Conservation (phyloP, 495 filamentous ascomycete genomes). For the Podospora didyma region DNA sequence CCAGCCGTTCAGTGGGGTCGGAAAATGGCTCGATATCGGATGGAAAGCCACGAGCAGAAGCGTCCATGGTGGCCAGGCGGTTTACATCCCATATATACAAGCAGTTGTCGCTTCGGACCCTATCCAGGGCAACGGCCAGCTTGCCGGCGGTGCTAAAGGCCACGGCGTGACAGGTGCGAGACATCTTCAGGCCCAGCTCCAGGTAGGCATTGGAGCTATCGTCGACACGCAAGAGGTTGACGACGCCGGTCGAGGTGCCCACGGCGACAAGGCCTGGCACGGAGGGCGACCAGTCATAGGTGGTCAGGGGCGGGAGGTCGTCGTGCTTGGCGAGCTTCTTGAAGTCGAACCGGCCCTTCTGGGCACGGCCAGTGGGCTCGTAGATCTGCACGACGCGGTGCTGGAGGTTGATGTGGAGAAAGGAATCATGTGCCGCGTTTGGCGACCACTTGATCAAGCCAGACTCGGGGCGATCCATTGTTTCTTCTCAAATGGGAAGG, state of each 20-base stretch:
- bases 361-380: conserved; percentile 59
- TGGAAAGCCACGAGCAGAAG: conserved; percentile 31
- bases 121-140: conserved; percentile 83
- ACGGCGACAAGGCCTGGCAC: conserved; percentile 69
- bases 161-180: conserved; percentile 85
- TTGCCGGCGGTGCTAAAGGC: conserved; percentile 77
- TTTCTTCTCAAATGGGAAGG: no score
- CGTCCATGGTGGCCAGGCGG: conserved; percentile 50
- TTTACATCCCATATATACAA: conserved; percentile 92
- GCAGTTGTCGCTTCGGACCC: conserved; percentile 87
- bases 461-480: conserved; percentile 46
- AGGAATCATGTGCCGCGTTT: conserved; percentile 60
- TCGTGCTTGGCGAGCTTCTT: conserved; percentile 65
- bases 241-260: conserved; percentile 79
- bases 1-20: conserved; percentile 68
- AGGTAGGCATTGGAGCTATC: conserved; percentile 57
- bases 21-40: conserved; percentile 32
- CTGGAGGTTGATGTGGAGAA: conserved; percentile 80
- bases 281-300: conserved; percentile 91
- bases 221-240: conserved; percentile 74
- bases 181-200: conserved; percentile 77
- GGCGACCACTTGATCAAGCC: conserved; percentile 84
- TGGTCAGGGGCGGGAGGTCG: conserved; percentile 80
- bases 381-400: conserved; percentile 78
- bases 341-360: conserved; percentile 55